A percentile compares a stretch with the other conserved stretches of the same genome.
These are phyloP conservation scores for Syzygium malaccense DNA, from an alignment of 441 rosid genomes.

Conservation along the genomic window DNA sequence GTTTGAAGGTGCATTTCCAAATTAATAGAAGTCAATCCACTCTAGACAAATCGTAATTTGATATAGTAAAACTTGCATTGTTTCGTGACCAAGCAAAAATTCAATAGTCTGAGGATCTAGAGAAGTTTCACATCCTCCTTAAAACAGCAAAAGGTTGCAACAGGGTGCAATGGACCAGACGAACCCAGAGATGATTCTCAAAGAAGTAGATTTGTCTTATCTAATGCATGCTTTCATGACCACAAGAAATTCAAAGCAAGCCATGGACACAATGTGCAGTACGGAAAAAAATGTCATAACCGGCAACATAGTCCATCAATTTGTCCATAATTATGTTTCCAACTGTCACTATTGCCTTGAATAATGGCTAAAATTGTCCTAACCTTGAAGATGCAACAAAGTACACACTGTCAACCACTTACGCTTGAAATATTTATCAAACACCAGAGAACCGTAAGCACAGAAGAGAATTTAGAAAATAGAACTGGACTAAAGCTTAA, in stretches of 20 bases:
- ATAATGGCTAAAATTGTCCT: neutral
- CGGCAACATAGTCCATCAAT: neutral
- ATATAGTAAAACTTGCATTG: neutral
- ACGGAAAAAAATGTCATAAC: neutral
- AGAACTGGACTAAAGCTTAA: neutral
- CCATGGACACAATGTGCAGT: neutral
- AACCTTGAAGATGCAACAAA: neutral
- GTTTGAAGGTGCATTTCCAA: neutral
- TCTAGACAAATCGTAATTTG: neutral
- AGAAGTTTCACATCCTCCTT: neutral
- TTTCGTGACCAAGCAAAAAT: neutral
- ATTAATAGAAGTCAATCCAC: neutral
- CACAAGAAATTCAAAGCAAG: neutral
- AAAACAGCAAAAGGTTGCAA: neutral
- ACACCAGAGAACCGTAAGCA: neutral
- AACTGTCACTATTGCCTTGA: neutral
- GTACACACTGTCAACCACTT: neutral
- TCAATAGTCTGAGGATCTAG: neutral
- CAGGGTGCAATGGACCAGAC: neutral
- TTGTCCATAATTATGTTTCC: neutral
- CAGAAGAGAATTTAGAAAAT: neutral
- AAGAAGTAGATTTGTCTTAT: neutral
- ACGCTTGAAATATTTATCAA: neutral
- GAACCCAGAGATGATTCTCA: neutral
- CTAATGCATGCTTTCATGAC: neutral